Base-by-base conservation (phyloP, 139 green algal species). In the Edaphochlamys debaryana region DNA sequence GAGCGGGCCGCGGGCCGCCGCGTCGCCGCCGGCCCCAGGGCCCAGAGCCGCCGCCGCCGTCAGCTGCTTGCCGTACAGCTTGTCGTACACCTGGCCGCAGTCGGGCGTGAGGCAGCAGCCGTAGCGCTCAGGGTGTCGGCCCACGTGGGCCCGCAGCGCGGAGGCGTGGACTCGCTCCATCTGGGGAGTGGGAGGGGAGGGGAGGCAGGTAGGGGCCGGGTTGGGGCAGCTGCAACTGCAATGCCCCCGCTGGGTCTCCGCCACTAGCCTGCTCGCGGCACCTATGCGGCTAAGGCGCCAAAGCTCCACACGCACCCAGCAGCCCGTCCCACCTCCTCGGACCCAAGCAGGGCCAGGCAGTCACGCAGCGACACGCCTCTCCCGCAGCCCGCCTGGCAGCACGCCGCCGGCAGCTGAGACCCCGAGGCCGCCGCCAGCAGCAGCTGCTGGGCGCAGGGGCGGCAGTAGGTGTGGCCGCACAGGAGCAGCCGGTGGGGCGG, bases 31-130 rank as follows among this genome's bases (percentile, higher is more conserved):
- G 60, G 29, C 29, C 8, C 29, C 4, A 17, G 60, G 29, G 29
- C 19, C 60, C 60, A 3, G 60, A n/a, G n/a, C n/a, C n/a, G n/a
- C n/a, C n/a, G n/a, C n/a, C n/a, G n/a, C n/a, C n/a, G n/a, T n/a
- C n/a, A n/a, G n/a, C n/a, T n/a, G n/a, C n/a, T n/a, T n/a, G n/a
- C n/a, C n/a, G n/a, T n/a, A 5, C 30, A 40, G 60, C 30, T 67
- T 67, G 60, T 17, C 30, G 60, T 67, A 67, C 30, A 67, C 60
- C 30, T 67, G 60, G 11, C 60, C 60, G 60, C 60, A 67, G 60
- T 67, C 60, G 60, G 60, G 60, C 60, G 60, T 67, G 29, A 67
- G 60, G 60, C 60, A 67, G 60, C 29, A 67, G 60, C 60, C 60
- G 29, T 40, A 67, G 60, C 19, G 19, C 60, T 67, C 60, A 5